Conservation (phyloP, 2,329 filamentous ascomycete species). For the Neocucurbitaria cava region DNA sequence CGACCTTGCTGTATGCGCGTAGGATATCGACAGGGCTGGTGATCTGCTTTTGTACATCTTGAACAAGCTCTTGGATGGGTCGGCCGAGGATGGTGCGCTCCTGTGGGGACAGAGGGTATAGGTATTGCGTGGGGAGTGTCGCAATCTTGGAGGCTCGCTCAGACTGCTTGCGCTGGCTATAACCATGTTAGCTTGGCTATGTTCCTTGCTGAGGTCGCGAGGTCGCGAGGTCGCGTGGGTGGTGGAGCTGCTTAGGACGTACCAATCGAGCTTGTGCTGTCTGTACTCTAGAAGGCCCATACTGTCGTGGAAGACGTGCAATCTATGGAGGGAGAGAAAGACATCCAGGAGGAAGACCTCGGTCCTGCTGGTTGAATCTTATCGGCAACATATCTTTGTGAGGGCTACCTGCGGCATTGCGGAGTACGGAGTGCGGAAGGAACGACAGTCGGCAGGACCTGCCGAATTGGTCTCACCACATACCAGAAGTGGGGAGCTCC, state of each 20-base stretch:
- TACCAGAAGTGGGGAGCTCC: conserved; percentile 14
- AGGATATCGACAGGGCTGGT: conserved; percentile 75
- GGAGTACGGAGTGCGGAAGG: background rate
- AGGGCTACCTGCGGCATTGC: conserved; percentile 1
- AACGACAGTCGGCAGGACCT: conserved; percentile 5
- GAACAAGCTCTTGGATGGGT: conserved; percentile 79
- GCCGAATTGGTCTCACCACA: conserved; percentile 10
- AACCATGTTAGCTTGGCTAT: conserved; percentile 16
- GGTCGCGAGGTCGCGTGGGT: conserved; percentile 14
- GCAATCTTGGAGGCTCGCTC: conserved; percentile 75
- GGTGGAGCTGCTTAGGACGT: conserved; percentile 37
- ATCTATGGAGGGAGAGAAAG: background rate
- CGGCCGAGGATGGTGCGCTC: conserved; percentile 74
- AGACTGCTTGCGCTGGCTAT: conserved; percentile 78
- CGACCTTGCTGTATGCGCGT: conserved; percentile 85
- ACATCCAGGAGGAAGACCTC: background rate
- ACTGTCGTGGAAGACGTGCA: conserved; percentile 37
- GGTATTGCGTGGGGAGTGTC: conserved; percentile 70
- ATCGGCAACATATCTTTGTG: conserved; percentile 19
- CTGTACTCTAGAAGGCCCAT: conserved; percentile 70
- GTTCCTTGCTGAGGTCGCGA: conserved; percentile 3
- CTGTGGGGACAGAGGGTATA: conserved; percentile 65
- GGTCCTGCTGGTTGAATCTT: conserved; percentile 10
- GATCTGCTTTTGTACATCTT: conserved; percentile 74
- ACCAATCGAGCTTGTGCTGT: conserved; percentile 76